Evolutionary conservation across 768 basidiomycete genomes (phyloP), one percentile per base, ranked within the genome.

Genomic region (Xerocomus brunneocitrinus): DNA sequence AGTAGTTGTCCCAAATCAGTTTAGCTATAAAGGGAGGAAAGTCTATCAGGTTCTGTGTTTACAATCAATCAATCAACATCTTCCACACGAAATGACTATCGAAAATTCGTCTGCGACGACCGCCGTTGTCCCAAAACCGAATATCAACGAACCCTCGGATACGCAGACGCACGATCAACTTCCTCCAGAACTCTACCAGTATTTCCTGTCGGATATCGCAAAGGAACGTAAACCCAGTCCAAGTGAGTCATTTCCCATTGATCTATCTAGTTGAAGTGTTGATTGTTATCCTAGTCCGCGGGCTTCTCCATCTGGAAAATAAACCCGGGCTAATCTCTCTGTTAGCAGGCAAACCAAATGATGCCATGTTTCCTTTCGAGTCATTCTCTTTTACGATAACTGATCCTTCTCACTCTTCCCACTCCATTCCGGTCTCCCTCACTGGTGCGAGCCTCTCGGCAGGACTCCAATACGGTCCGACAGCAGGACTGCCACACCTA

Each of bases 321-420:
- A 79, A 73, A 0, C 91, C 93, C 0, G 89, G 89, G 0, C 66
- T 91, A 35, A 84, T 94, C 51, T 90, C 87, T 3, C 68, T 94
- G 31, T 80, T 95, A 7, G 94, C 93, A 0, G 95, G 95, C 27
- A 93, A 95, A 69, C 95, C 95, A 6, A 95, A 95, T 63, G 78
- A 85, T 8, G 74, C 78, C n/a, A 88, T 91, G 19, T 98, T 98
- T 73, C 95, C 95, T 1, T 90, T 98, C 73, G 83, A 84, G 2
- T 84, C 86, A 0, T 73, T 98, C 60, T 84, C 79, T 51, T 83
- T 90, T 68, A 80, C 75, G 2, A 76, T 83, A 4, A 73, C 76
- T 19, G 79, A 81, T 10, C 80, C 80, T 3, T 67, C 65, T 24
- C 71, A 79, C 52, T 34, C 32, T 34, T 56, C 62, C 19, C 66